These are phyloP conservation scores for Geotrichum bryndzae DNA, from an alignment of 1,139 yeast species.

Conservation along the genomic window DNA sequence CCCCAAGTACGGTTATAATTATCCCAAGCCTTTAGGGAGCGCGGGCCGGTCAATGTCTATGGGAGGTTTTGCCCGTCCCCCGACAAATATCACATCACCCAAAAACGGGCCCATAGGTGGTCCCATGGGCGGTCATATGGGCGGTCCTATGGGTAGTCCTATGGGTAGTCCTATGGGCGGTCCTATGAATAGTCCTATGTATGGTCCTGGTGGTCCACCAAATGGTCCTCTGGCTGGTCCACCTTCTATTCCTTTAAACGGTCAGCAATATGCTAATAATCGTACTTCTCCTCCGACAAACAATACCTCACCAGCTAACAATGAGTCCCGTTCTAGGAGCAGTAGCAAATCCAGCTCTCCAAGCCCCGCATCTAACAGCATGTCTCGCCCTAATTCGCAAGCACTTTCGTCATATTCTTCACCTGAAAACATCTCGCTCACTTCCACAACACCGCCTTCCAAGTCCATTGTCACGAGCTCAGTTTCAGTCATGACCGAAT, in stretches of 20 bases:
- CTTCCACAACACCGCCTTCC: slow-evolving; percentile 1
- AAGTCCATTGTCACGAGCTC: neutral
- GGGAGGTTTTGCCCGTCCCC: slow-evolving; percentile 9
- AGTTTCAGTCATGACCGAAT: neutral
- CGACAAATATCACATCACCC: neutral
- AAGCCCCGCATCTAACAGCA: slow-evolving; percentile 12
- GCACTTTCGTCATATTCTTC: slow-evolving; percentile 9
- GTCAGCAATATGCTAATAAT: neutral
- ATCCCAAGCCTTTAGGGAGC: neutral
- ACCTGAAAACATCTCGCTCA: slow-evolving; percentile 6
- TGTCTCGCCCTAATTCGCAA: slow-evolving; percentile 14
- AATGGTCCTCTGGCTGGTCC: neutral
- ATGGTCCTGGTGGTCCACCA: neutral
- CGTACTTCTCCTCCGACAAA: neutral
- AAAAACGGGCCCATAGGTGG: neutral
- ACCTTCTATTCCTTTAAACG: neutral
- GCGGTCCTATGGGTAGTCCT: neutral
- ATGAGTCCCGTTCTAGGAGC: slow-evolving; percentile 3
- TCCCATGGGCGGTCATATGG: neutral
- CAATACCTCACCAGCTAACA: neutral
- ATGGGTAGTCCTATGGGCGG: neutral
- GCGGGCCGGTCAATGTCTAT: slow-evolving; percentile 12
- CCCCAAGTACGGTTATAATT: neutral
- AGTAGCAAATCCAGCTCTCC: slow-evolving; percentile 14
- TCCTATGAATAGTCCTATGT: neutral